Base-by-base conservation (phyloP, 2,329 filamentous ascomycete genomes). In the Fusarium albidum region DNA sequence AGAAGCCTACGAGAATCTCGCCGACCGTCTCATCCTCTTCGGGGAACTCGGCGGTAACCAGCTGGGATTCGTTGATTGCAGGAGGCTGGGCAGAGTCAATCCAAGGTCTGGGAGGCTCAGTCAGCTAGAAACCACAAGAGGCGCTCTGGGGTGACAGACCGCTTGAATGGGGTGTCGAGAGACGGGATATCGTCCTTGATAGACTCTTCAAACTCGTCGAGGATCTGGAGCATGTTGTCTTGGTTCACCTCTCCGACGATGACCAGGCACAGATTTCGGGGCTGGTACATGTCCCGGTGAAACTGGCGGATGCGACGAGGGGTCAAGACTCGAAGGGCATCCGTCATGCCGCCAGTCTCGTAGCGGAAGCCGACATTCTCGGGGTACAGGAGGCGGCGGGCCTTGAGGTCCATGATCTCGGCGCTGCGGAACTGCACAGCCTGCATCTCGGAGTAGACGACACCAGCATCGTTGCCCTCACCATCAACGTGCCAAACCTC, bases 391-490 rank as follows among this genome's bases (percentile, higher is more conserved):
- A 95, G 78, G 3, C 91, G 86, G 33, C 91, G 88, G 45, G 91
- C 88, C 60, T 85, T 84, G 51, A 97, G 80, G 60, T 96, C 91
- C 84, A 98, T 96, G 52, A 98, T 84, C 71, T 96, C 92, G 8
- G 82, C 80, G 61, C 90, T 87, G 45, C 86, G 88, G 69, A 96
- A 96, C 70, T 98, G 90, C 3, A 96, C 87, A 18, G 88, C 95
- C 75, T 99, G 95, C 95, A 99, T 99, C 75, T 99, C 95, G 0
- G 94, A 97, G 75, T 99, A 99, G 9, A 99, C 95, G 2, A 97
- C 93, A 58, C 92, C 95, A 34, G 95, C 95, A 81, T 99, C 95
- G 59, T 98, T 90, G 50, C 95, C 95, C 63, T 91, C 86, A 13
- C 92, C 94, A 69, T 99, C 92, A 49, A 99, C 85, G 71, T 99